These are phyloP conservation scores for Aspergillus wentii DNA, from an alignment of 495 filamentous ascomycete genomes.

Conservation along the genomic window DNA sequence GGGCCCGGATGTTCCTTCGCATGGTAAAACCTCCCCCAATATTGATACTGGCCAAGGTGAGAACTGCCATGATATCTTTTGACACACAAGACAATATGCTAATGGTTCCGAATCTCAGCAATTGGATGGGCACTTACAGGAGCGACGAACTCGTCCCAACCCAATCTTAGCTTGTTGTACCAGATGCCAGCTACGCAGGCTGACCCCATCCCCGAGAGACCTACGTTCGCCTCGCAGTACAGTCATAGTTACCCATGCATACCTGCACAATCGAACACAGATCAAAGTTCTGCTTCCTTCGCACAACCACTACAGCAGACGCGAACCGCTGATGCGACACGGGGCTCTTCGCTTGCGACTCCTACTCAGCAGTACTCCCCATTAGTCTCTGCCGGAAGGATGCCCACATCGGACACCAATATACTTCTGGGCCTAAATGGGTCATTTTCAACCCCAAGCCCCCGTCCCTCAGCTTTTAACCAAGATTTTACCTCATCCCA, in stretches of 20 bases:
- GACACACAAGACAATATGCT: conserved; percentile 13
- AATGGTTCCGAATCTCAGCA: conserved; percentile 42
- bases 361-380: conserved; percentile 16
- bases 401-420: conserved; percentile 21
- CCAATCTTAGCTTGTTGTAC: conserved; percentile 70
- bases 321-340: conserved; percentile 10
- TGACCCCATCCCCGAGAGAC: conserved; percentile 13
- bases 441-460: conserved; percentile 18
- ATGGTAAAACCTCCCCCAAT: conserved; percentile 36
- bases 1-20: conserved; percentile 20
- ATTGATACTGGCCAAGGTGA: conserved; percentile 51
- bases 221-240: conserved; percentile 28
- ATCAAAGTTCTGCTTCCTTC: conserved; percentile 16
- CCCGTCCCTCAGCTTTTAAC: conserved; percentile 40
- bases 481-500: conserved; percentile 36
- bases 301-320: conserved; percentile 15
- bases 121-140: conserved; percentile 77
- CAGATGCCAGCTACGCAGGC: conserved; percentile 42
- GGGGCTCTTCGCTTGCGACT: conserved; percentile 12
- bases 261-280: conserved; percentile 16
- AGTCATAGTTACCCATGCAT: conserved; percentile 28
- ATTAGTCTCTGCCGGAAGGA: conserved; percentile 11
- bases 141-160: conserved; percentile 75
- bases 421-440: conserved; percentile 25
- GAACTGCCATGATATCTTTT: conserved; percentile 22